A percentile compares a stretch with the other conserved stretches of the same genome.
Conservation (phyloP, 2,329 filamentous ascomycete genomes). For the Dryadomyces sulphureus region DNA sequence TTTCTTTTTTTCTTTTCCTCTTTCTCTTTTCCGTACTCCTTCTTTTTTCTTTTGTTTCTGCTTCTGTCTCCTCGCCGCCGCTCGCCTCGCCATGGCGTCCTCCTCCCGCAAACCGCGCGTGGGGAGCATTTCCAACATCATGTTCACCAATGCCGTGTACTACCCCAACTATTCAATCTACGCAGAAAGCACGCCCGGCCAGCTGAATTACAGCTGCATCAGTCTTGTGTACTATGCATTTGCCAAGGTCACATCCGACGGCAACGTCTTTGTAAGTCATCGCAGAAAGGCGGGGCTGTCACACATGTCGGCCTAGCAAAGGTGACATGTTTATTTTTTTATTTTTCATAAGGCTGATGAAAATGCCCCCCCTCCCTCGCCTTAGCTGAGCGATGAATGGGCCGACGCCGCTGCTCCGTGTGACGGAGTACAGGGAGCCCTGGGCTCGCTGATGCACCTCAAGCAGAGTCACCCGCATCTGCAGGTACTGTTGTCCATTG, state of each 20-base stretch:
- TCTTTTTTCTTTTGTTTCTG: neutral
- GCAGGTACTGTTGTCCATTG: slow-evolving; percentile 64
- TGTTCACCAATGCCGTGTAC: slow-evolving; percentile 63
- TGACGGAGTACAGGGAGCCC: slow-evolving; percentile 54
- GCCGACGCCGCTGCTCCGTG: slow-evolving; percentile 59
- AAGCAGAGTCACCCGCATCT: slow-evolving; percentile 58
- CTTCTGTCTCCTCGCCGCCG: neutral
- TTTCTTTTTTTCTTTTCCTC: neutral
- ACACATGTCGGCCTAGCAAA: neutral
- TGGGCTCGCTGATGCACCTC: slow-evolving; percentile 58
- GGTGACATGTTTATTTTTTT: neutral
- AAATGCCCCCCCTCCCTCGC: neutral
- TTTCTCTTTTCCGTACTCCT: neutral
- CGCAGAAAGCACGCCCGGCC: slow-evolving; percentile 55
- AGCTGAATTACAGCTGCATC: slow-evolving; percentile 60
- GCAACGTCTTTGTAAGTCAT: slow-evolving; percentile 57
- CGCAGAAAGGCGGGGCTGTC: neutral
- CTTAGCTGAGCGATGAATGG: slow-evolving; percentile 66
- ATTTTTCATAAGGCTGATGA: neutral
- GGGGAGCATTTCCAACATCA: slow-evolving; percentile 31
- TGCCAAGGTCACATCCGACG: slow-evolving; percentile 58
- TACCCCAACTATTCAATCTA: slow-evolving; percentile 72
- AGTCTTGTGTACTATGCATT: slow-evolving; percentile 76
- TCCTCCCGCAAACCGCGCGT: slow-evolving; percentile 29
- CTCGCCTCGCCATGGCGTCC: slow-evolving; percentile 18